These are phyloP conservation scores for Pythium utonaiense DNA, from an alignment of 352 stramenopile genomes.

Conservation along the genomic window DNA sequence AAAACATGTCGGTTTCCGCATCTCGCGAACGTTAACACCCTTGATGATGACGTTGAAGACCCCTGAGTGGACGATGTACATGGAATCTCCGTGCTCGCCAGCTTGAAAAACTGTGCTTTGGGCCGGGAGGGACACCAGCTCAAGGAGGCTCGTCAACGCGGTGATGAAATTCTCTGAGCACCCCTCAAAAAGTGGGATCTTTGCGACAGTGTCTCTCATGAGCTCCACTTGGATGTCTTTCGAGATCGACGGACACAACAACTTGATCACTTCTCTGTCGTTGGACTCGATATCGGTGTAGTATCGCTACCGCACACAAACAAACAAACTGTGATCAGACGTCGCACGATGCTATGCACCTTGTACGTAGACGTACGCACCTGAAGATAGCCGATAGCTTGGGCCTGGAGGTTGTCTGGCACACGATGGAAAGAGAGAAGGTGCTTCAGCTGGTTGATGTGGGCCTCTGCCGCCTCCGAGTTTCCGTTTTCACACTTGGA, in stretches of 20 bases:
- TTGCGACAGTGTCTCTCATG: slow-evolving; percentile 40
- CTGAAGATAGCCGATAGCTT: slow-evolving; percentile 65
- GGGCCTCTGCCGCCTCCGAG: slow-evolving; percentile 48
- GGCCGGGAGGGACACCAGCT: slow-evolving; percentile 53
- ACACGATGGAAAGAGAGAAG: slow-evolving; percentile 67
- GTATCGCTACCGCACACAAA: slow-evolving; percentile 33
- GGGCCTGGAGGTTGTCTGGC: slow-evolving; percentile 44
- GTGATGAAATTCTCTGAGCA: slow-evolving; percentile 57
- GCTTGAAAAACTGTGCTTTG: slow-evolving; percentile 51
- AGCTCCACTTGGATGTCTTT: slow-evolving; percentile 77
- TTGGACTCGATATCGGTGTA: slow-evolving; percentile 71
- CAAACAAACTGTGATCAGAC: neutral
- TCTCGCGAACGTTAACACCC: slow-evolving; percentile 55
- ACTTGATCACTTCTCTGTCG: slow-evolving; percentile 63
- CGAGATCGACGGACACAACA: slow-evolving; percentile 65
- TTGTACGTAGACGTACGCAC: slow-evolving; percentile 19
- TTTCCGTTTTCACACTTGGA: slow-evolving; percentile 75
- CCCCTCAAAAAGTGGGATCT: slow-evolving; percentile 54
- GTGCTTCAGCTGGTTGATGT: slow-evolving; percentile 74
- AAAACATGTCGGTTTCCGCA: slow-evolving; percentile 69
- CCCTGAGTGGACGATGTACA: slow-evolving; percentile 77
- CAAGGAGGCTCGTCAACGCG: slow-evolving; percentile 61
- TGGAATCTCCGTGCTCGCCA: slow-evolving; percentile 57
- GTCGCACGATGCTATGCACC: neutral
- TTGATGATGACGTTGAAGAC: slow-evolving; percentile 62